Evolutionary conservation across 2,329 filamentous ascomycete genomes (phyloP).

Genomic region (Sclerotinia glacialis): DNA sequence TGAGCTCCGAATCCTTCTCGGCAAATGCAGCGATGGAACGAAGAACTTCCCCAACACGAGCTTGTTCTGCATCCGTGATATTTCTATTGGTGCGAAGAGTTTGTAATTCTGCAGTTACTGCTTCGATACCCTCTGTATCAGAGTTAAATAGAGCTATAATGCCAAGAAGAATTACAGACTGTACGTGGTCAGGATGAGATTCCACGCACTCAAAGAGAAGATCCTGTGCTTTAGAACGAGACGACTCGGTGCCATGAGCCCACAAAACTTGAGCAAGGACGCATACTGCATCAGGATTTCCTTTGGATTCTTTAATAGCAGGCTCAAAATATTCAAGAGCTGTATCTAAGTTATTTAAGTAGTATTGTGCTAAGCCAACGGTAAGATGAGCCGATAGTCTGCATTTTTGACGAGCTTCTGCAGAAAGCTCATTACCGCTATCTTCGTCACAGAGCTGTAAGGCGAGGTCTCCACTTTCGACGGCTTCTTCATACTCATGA

Average conservation of each 20-base stretch:
- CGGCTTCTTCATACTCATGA: constrained; percentile 62
- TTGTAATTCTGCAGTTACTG: constrained; percentile 75
- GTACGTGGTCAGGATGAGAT: constrained; percentile 69
- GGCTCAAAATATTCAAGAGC: constrained; percentile 77
- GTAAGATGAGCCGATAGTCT: constrained; percentile 84
- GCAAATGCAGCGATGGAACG: constrained; percentile 66
- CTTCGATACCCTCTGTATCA: constrained; percentile 75
- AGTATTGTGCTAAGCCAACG: constrained; percentile 78
- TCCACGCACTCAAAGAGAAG: constrained; percentile 80
- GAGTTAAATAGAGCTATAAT: constrained; percentile 79
- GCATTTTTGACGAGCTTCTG: constrained; percentile 64
- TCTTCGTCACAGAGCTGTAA: constrained; percentile 75
- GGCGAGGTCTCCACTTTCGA: constrained; percentile 77
- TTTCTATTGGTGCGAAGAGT: constrained; percentile 65
- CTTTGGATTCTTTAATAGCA: constrained; percentile 72
- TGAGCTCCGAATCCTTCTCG: constrained; percentile 48
- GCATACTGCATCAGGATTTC: constrained; percentile 80
- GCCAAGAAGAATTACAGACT: constrained; percentile 76
- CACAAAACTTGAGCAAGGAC: constrained; percentile 88
- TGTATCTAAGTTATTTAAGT: constrained; percentile 59
- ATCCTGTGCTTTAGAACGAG: constrained; percentile 72
- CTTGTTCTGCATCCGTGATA: constrained; percentile 61
- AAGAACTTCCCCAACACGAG: constrained; percentile 70
- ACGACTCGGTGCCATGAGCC: constrained; percentile 76
- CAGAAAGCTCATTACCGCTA: constrained; percentile 61